Evolutionary conservation across 352 stramenopile genomes (phyloP).

Genomic region (Globisporangium iwayamae): DNA sequence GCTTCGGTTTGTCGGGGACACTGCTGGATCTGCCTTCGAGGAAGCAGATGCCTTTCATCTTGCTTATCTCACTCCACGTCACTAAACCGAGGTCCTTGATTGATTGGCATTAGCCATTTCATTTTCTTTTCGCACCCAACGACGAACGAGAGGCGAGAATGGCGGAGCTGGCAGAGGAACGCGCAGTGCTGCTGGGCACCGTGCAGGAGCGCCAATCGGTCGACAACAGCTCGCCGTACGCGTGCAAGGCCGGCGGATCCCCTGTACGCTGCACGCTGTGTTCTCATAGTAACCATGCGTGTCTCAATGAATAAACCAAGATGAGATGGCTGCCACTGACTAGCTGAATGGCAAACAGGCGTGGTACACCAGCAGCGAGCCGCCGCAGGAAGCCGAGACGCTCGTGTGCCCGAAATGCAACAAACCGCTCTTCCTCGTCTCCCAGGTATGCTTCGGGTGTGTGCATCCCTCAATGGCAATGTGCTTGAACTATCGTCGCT

Average conservation of each 20-base stretch:
- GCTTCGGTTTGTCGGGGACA: too few relatives aligned
- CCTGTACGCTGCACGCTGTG: constrained; percentile 33
- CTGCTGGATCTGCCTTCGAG: too few relatives aligned
- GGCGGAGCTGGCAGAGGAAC: constrained; percentile 36
- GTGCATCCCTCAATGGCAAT: not conserved
- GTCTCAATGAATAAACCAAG: not conserved
- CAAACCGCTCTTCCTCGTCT: constrained; percentile 61
- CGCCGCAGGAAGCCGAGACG: constrained; percentile 30
- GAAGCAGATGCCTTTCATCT: too few relatives aligned
- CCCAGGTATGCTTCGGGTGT: constrained; percentile 26
- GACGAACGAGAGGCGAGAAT: not conserved
- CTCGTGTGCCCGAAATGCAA: constrained; percentile 61
- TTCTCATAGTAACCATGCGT: not conserved
- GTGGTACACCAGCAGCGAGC: constrained; percentile 38
- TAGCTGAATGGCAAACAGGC: constrained; percentile 24
- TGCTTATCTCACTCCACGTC: too few relatives aligned
- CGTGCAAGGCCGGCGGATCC: constrained; percentile 77
- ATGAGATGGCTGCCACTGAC: not conserved
- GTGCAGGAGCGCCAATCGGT: constrained; percentile 66
- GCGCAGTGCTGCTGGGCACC: constrained; percentile 61
- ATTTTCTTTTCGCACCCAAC: not conserved
- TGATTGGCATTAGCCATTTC: constrained; percentile 1
- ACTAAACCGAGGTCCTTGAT: too few relatives aligned
- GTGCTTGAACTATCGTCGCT: not conserved
- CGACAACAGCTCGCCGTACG: constrained; percentile 58